Percentiles rank a stretch among this genome's conserved stretches.
Evolutionary conservation across 352 stramenopile genomes (phyloP).

Genomic region (Phytophthora niederhauseri): DNA sequence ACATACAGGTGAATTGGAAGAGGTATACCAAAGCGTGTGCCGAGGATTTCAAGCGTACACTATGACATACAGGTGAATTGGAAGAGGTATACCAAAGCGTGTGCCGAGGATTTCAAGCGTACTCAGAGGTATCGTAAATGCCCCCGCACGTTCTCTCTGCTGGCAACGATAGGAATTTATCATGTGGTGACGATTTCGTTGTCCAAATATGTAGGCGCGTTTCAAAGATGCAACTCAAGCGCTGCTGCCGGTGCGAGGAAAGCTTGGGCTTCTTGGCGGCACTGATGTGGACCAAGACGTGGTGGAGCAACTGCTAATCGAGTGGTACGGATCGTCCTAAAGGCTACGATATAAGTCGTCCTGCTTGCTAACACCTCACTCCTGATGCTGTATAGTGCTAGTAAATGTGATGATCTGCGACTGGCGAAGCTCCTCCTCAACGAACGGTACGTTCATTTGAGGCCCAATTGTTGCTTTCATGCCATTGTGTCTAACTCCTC

Average conservation of each 20-base stretch:
- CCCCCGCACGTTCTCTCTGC: background rate
- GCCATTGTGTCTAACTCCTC: slow-evolving; percentile 3
- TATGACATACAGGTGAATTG: slow-evolving; percentile 38
- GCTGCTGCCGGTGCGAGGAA: slow-evolving; percentile 66
- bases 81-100: slow-evolving; percentile 55
- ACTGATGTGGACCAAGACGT: slow-evolving; percentile 78
- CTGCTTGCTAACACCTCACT: background rate
- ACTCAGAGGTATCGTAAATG: slow-evolving; percentile 49
- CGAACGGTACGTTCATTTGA: slow-evolving; percentile 49
- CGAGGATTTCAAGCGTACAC: slow-evolving; percentile 72
- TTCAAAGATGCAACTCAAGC: slow-evolving; percentile 63
- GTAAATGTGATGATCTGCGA: slow-evolving; percentile 65
- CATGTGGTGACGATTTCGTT: background rate
- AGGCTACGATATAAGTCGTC: background rate
- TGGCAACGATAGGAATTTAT: background rate
- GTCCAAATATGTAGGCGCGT: slow-evolving; percentile 34
- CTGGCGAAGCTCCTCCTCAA: slow-evolving; percentile 85
- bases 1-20: slow-evolving; percentile 42
- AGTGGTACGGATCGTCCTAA: slow-evolving; percentile 53
- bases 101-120: slow-evolving; percentile 72
- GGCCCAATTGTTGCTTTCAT: background rate
- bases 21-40: slow-evolving; percentile 60
- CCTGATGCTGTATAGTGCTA: slow-evolving; percentile 48
- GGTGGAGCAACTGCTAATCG: slow-evolving; percentile 75
- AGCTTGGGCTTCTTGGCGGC: slow-evolving; percentile 72